Base-by-base conservation (phyloP, 2,329 filamentous ascomycete species). In the Diaporthe citrichinensis region DNA sequence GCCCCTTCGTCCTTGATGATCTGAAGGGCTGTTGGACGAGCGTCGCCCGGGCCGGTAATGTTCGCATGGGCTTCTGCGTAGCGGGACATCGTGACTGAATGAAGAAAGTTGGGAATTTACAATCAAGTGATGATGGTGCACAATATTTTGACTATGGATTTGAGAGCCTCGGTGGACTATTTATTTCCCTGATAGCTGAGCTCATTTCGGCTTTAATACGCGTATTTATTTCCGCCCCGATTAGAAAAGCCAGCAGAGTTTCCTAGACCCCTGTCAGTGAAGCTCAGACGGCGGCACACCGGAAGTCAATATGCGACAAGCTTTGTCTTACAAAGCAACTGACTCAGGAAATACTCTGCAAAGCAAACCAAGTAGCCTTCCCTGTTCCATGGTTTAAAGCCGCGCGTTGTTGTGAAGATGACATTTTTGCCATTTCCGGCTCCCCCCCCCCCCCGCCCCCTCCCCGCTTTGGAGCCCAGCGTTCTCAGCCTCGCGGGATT, bases 11-110 rank as follows among this genome's bases (percentile, higher is more conserved):
- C 61, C 20, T 67, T 34, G 61, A 67, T 34, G 44, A 67, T 34
- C 61, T 67, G 61, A 31, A 67, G 44, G 28, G 61, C 61, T 2
- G 61, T 67, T 14, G 61, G 61, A 6, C 61, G 61, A 20, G 41
- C 61, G 28, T 67, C 61, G 20, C 61, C 61, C 5, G 61, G 61
- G 44, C 61, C 61, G 12, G 39, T 6, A 31, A 31, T 4, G 25
- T 65, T 49, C 9, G 25, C 25, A 23, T 65, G 61, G 61, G 61
- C 61, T 23, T 46, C 61, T n/a, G 41, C 61, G 61, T 65, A 65
- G 25, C 61, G 61, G 28, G 61, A 65, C 61, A 65, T 65, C 1
- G 20, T 49, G 61, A 34, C 25, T 31, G 61, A 6, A 10, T 49
- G 9, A 12, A 49, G 14, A 58, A 58, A 28, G n/a, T 28, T 61